phyloP scores from a whole-genome alignment of 1,284 basidiomycete species.

The Ustilago loliicola region DNA sequence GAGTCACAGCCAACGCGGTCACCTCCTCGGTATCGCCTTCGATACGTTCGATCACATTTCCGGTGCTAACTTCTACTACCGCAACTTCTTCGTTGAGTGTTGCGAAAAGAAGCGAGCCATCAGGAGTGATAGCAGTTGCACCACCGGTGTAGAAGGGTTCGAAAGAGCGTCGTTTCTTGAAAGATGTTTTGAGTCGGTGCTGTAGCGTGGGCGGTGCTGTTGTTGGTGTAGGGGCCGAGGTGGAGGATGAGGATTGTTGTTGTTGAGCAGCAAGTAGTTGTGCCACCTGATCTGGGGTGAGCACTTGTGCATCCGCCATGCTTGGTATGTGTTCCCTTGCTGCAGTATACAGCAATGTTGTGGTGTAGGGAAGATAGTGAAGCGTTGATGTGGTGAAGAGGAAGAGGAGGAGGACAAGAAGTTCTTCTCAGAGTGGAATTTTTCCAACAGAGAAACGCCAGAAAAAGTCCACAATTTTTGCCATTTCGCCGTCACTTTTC shows the following conservation, averaged over 20 bases:
- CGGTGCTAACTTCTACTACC: constrained; percentile 82
- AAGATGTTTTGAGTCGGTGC: constrained; percentile 53
- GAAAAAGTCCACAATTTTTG: constrained; percentile 7
- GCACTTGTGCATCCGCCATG: constrained; percentile 52
- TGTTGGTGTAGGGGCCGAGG: constrained; percentile 29
- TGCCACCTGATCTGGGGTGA: constrained; percentile 41
- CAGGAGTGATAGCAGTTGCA: constrained; percentile 79
- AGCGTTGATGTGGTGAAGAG: constrained; percentile 1
- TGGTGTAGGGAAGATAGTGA: background rate
- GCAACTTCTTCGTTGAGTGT: constrained; percentile 88
- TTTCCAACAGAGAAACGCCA: background rate
- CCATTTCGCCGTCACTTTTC: background rate
- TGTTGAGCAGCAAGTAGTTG: constrained; percentile 45
- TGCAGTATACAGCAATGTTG: background rate
- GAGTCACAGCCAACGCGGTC: constrained; percentile 72
- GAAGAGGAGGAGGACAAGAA: constrained; percentile 1
- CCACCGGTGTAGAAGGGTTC: constrained; percentile 69
- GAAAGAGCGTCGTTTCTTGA: constrained; percentile 48
- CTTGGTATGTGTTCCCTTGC: no score
- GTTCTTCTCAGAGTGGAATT: constrained; percentile 7
- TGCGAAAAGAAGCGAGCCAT: constrained; percentile 85
- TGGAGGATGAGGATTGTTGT: constrained; percentile 30
- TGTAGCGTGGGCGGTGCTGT: constrained; percentile 12
- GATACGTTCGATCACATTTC: constrained; percentile 75
- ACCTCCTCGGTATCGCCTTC: constrained; percentile 73